Conservation (phyloP, 2,329 filamentous ascomycete genomes). For the Xylariaceae sp. region DNA sequence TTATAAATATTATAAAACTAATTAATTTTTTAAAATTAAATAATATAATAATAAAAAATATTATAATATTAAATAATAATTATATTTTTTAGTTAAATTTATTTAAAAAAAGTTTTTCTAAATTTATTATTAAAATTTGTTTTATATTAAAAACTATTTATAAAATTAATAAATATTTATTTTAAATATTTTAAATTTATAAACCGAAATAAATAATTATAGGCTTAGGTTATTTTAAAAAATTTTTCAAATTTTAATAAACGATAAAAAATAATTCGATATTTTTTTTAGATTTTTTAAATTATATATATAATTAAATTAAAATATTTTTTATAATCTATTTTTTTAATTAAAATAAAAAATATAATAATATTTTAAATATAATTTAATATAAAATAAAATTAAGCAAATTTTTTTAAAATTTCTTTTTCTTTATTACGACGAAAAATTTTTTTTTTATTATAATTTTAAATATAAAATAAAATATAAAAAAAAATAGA, state of each 20-base stretch:
- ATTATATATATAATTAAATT: not conserved
- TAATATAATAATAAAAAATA: not conserved
- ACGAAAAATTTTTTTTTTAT: not conserved
- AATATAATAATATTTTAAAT: not conserved
- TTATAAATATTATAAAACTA: not conserved
- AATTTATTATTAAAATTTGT: too few relatives aligned
- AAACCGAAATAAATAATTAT: not conserved
- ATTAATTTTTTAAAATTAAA: not conserved
- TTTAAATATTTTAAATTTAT: not conserved
- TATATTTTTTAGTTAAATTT: not conserved
- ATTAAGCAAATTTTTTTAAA: not conserved
- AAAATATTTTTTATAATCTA: not conserved
- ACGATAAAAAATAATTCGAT: not conserved
- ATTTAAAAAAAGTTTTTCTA: not conserved
- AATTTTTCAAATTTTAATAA: not conserved
- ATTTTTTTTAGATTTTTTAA: not conserved
- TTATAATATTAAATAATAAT: not conserved
- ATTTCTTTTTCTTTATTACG: not conserved
- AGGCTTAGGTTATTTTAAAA: not conserved
- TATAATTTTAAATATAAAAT: not conserved
- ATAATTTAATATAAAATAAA: not conserved
- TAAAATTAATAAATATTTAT: not conserved
- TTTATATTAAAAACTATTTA: too few relatives aligned
- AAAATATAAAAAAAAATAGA: conserved; percentile 1
- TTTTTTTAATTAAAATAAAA: not conserved